Conservation (phyloP, 352 stramenopile species). For the Globisporangium ultimum region DNA sequence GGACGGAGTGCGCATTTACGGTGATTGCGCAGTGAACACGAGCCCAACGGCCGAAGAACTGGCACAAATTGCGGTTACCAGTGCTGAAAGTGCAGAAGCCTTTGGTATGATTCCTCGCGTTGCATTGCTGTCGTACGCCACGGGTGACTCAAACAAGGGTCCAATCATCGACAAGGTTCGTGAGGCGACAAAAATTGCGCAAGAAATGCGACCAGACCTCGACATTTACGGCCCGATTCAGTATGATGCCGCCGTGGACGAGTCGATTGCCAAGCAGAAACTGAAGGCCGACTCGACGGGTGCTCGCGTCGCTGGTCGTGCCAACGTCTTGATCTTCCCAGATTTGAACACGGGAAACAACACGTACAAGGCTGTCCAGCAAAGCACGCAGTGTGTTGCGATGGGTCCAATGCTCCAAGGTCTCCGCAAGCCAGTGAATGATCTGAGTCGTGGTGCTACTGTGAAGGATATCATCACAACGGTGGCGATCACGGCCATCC, state of each 20-base stretch:
- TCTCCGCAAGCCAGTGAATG: conserved; percentile 86
- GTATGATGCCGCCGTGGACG: conserved; percentile 80
- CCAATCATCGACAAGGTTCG: conserved; percentile 86
- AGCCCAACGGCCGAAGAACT: conserved; percentile 70
- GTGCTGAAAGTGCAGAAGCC: conserved; percentile 64
- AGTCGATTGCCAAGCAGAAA: conserved; percentile 79
- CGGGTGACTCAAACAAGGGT: conserved; percentile 73
- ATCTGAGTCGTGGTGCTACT: conserved; percentile 81
- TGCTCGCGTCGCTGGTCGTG: conserved; percentile 68
- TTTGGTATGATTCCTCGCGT: conserved; percentile 83
- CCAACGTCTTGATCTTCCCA: conserved; percentile 86
- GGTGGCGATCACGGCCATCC: conserved; percentile 84
- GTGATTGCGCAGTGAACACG: conserved; percentile 85
- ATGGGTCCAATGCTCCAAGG: conserved; percentile 89
- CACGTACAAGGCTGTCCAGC: conserved; percentile 89
- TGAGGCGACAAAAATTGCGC: conserved; percentile 67
- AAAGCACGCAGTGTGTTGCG: conserved; percentile 69
- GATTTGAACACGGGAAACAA: conserved; percentile 89
- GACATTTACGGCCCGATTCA: conserved; percentile 87
- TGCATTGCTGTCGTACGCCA: conserved; percentile 83
- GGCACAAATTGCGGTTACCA: conserved; percentile 77
- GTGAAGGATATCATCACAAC: conserved; percentile 91
- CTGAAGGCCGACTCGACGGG: conserved; percentile 57
- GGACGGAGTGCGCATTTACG: conserved; percentile 78
- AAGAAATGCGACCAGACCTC: conserved; percentile 61